Evolutionary conservation across 2,329 filamentous ascomycete genomes (phyloP).

Genomic region (Dactylonectria macrodidyma): DNA sequence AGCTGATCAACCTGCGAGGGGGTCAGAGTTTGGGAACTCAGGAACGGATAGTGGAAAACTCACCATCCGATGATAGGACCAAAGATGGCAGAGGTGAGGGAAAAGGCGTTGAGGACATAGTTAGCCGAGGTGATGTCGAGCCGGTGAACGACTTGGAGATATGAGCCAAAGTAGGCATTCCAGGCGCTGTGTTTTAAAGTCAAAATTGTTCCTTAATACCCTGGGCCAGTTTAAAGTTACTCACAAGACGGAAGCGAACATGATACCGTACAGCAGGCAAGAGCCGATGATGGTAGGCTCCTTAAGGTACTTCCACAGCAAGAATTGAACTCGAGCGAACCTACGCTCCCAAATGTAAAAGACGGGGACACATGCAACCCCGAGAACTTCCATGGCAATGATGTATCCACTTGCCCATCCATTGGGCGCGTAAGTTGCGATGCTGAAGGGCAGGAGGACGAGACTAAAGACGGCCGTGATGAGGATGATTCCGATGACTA

Average conservation of each 20-base stretch:
- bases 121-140: slow-evolving; percentile 62
- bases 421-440: slow-evolving; percentile 57
- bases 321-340: slow-evolving; percentile 59
- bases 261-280: slow-evolving; percentile 55
- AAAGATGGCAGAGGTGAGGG: slow-evolving; percentile 63
- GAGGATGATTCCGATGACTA: slow-evolving; percentile 67
- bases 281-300: slow-evolving; percentile 65
- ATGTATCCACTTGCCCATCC: slow-evolving; percentile 66
- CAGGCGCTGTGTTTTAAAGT: slow-evolving; percentile 62
- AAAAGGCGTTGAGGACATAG: slow-evolving; percentile 64
- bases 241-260: slow-evolving; percentile 56
- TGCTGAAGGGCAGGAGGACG: slow-evolving; percentile 74
- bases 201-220: slow-evolving; percentile 64
- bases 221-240: background rate
- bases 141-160: slow-evolving; percentile 66
- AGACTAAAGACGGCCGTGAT: slow-evolving; percentile 66
- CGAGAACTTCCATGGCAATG: slow-evolving; percentile 70
- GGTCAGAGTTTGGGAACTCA: background rate
- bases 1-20: slow-evolving; percentile 58
- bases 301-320: slow-evolving; percentile 65
- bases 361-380: slow-evolving; percentile 61
- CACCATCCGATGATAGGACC: slow-evolving; percentile 60
- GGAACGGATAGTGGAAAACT: slow-evolving; percentile 1
- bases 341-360: slow-evolving; percentile 73
- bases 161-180: slow-evolving; percentile 65